Evolutionary conservation across 2,329 filamentous ascomycete species (phyloP).

Genomic region (Rhinocladiella similis): DNA sequence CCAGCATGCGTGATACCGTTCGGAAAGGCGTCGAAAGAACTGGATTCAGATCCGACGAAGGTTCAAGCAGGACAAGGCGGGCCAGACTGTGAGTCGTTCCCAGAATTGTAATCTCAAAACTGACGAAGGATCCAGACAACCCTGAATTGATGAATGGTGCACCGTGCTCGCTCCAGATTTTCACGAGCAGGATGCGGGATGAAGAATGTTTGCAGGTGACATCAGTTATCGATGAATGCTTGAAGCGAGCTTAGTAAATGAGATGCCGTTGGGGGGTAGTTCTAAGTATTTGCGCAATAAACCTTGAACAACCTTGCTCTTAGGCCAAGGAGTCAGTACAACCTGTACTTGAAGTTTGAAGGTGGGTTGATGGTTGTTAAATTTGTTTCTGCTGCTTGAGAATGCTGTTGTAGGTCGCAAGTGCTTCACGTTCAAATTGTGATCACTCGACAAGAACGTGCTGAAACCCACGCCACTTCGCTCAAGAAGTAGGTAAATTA

Average conservation of each 20-base stretch:
- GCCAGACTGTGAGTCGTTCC: conserved; percentile 27
- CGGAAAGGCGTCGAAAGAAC: conserved; percentile 19
- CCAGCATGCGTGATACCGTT: conserved; percentile 25
- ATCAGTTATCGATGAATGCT: conserved; percentile 30
- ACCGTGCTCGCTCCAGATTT: conserved; percentile 33
- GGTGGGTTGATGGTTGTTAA: too few relatives aligned
- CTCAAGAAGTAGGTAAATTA: not conserved
- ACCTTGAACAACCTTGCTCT: too few relatives aligned
- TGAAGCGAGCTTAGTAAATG: conserved; percentile 17
- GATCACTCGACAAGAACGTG: too few relatives aligned
- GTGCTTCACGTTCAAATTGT: too few relatives aligned
- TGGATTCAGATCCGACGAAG: conserved; percentile 13
- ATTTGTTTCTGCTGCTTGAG: too few relatives aligned
- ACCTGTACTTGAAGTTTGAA: too few relatives aligned
- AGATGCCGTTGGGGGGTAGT: not conserved
- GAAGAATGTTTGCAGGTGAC: conserved; percentile 34
- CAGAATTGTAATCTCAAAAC: not conserved
- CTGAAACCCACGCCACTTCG: not conserved
- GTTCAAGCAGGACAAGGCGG: conserved; percentile 17
- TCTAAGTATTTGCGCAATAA: too few relatives aligned
- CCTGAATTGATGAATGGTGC: conserved; percentile 32
- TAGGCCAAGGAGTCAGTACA: too few relatives aligned
- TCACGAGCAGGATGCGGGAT: conserved; percentile 33
- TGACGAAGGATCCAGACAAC: conserved; percentile 21
- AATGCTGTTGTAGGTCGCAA: too few relatives aligned